Evolutionary conservation across 2,329 filamentous ascomycete genomes (phyloP).

Genomic region (Diaporthe destruens): DNA sequence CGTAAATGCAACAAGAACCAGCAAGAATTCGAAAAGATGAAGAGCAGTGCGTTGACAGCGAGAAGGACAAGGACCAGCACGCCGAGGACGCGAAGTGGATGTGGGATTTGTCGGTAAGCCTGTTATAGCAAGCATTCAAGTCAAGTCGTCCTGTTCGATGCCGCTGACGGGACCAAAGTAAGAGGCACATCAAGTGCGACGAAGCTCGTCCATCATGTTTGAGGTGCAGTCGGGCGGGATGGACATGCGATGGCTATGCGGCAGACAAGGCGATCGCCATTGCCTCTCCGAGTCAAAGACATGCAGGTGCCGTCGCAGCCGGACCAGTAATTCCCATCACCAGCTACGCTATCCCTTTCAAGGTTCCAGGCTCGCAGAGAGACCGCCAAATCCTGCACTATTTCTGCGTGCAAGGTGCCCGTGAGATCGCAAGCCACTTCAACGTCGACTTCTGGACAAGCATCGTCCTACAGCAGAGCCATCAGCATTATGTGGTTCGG

Average conservation of each 20-base stretch:
- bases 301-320: too few relatives aligned
- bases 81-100: not conserved
- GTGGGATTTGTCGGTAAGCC: not conserved
- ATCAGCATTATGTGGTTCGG: not conserved
- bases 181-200: slow-evolving; percentile 1
- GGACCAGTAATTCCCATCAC: not conserved
- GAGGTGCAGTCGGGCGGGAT: not conserved
- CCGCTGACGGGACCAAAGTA: not conserved
- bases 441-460: slow-evolving; percentile 18
- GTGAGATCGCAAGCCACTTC: slow-evolving; percentile 11
- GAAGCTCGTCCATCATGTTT: slow-evolving; percentile 4
- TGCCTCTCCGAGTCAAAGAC: not conserved
- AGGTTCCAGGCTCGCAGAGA: not conserved
- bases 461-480: not conserved
- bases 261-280: not conserved
- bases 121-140: rapidly evolving
- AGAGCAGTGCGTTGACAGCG: not conserved
- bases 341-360: slow-evolving; percentile 8
- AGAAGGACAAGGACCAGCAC: not conserved
- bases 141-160: rapidly evolving
- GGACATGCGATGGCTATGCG: not conserved
- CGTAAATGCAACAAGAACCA: not conserved
- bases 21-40: not conserved
- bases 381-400: slow-evolving; percentile 10
- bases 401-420: not conserved